A percentile compares a stretch with the other conserved stretches of the same genome.
Evolutionary conservation across 2,329 filamentous ascomycete species (phyloP).

Genomic region (Emydomyces testavorans): DNA sequence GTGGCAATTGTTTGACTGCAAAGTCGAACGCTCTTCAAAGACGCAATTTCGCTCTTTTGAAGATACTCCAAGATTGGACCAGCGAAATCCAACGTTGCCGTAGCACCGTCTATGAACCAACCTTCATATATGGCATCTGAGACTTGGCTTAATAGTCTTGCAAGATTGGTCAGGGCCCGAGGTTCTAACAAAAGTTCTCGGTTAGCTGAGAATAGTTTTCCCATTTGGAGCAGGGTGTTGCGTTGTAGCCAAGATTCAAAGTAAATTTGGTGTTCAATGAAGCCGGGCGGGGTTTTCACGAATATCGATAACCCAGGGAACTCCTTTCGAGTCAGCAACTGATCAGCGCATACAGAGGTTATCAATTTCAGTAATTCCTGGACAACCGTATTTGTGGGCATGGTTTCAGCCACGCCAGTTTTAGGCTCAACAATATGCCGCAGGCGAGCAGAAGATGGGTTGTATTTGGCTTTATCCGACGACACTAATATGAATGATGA

Average conservation of each 20-base stretch:
- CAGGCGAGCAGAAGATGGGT: conserved; percentile 51
- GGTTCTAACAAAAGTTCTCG: conserved; percentile 67
- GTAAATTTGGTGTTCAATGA: conserved; percentile 86
- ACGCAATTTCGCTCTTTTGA: conserved; percentile 69
- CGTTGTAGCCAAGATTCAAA: conserved; percentile 84
- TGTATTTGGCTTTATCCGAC: conserved; percentile 50
- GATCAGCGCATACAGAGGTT: conserved; percentile 70
- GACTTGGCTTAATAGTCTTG: conserved; percentile 67
- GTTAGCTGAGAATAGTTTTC: conserved; percentile 57
- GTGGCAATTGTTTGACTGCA: conserved; percentile 71
- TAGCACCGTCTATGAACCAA: conserved; percentile 85
- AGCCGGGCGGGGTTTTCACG: conserved; percentile 78
- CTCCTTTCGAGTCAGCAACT: conserved; percentile 75
- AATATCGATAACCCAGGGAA: conserved; percentile 80
- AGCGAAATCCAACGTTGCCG: conserved; percentile 71
- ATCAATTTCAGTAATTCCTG: conserved; percentile 68
- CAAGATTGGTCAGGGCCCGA: conserved; percentile 73
- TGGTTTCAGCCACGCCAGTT: conserved; percentile 37
- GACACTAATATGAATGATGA: conserved; percentile 89
- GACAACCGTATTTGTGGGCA: conserved; percentile 56
- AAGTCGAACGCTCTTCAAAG: conserved; percentile 76
- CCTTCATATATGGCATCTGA: conserved; percentile 88
- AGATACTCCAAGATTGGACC: conserved; percentile 80
- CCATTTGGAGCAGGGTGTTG: conserved; percentile 59
- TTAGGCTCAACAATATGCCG: conserved; percentile 52